phyloP scores from a whole-genome alignment of 345 rosid genomes.

The Leavenworthia alabamica region DNA sequence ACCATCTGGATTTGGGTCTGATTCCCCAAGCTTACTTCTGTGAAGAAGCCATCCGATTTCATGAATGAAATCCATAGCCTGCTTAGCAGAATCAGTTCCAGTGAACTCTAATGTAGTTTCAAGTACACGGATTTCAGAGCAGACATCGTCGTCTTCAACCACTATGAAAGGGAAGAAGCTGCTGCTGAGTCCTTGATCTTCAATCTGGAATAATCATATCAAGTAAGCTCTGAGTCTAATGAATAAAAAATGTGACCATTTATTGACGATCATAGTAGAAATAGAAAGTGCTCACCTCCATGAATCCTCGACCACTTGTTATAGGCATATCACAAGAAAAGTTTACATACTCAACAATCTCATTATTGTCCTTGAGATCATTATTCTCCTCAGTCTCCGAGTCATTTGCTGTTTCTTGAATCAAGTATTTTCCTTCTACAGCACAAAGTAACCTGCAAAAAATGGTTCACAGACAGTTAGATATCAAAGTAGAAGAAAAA shows the following conservation, averaged over 20 bases:
- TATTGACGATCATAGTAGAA: constrained; percentile 7
- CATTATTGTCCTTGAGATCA: constrained; percentile 41
- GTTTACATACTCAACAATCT: constrained; percentile 46
- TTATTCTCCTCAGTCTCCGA: constrained; percentile 34
- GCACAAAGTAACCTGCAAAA: constrained; percentile 79
- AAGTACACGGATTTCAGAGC: constrained; percentile 78
- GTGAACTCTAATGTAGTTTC: constrained; percentile 57
- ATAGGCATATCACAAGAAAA: constrained; percentile 66
- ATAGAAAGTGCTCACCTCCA: constrained; percentile 57
- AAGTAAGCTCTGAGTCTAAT: constrained; percentile 20
- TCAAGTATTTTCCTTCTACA: constrained; percentile 77
- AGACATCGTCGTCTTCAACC: constrained; percentile 77
- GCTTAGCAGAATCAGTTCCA: constrained; percentile 59
- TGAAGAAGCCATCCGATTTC: constrained; percentile 98
- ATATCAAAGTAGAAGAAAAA: neutral
- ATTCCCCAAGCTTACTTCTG: constrained; percentile 63
- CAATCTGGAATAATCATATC: constrained; percentile 58
- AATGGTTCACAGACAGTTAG: constrained; percentile 1
- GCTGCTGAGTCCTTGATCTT: constrained; percentile 78
- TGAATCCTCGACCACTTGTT: constrained; percentile 75
- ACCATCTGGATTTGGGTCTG: constrained; percentile 52
- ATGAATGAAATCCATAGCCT: constrained; percentile 86
- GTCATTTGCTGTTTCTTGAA: constrained; percentile 53
- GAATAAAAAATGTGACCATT: constrained; percentile 11
- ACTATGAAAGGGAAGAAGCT: constrained; percentile 88